Conservation (phyloP, 2,329 filamentous ascomycete genomes). For the Scedosporium minutisporum region DNA sequence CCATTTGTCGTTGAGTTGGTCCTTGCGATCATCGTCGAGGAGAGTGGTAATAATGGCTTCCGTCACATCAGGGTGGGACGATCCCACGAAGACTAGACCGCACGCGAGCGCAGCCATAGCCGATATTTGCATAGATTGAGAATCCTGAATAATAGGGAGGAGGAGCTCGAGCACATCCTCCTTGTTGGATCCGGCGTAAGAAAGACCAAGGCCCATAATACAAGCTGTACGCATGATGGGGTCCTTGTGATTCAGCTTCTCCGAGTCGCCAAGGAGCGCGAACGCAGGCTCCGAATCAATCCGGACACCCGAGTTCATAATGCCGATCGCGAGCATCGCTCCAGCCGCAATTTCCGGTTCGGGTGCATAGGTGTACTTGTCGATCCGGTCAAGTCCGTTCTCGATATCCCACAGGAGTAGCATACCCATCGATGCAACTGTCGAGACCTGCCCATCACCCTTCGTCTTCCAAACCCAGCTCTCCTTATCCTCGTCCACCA, state of each 20-base stretch:
- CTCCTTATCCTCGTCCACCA: slow-evolving; percentile 77
- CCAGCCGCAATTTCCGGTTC: slow-evolving; percentile 72
- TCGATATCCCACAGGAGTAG: slow-evolving; percentile 92
- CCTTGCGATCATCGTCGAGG: slow-evolving; percentile 84
- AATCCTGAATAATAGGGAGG: slow-evolving; percentile 78
- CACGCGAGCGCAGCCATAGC: slow-evolving; percentile 90
- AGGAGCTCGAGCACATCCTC: slow-evolving; percentile 78
- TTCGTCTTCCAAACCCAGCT: slow-evolving; percentile 99
- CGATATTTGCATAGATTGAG: slow-evolving; percentile 85
- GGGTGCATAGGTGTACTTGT: slow-evolving; percentile 79
- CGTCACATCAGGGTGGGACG: slow-evolving; percentile 81
- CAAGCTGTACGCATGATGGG: slow-evolving; percentile 69
- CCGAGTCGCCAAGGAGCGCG: slow-evolving; percentile 71
- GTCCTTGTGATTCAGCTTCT: slow-evolving; percentile 71
- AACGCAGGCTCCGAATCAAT: slow-evolving; percentile 84
- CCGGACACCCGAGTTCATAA: slow-evolving; percentile 87
- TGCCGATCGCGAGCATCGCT: slow-evolving; percentile 84
- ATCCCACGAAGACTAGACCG: slow-evolving; percentile 86
- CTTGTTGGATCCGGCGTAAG: slow-evolving; percentile 91
- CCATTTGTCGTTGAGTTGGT: slow-evolving; percentile 95
- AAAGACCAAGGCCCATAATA: slow-evolving; percentile 91
- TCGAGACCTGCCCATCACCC: slow-evolving; percentile 94
- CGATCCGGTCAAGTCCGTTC: slow-evolving; percentile 82
- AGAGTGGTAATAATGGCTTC: slow-evolving; percentile 87
- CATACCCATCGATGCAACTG: slow-evolving; percentile 85